Evolutionary conservation across 2,329 filamentous ascomycete species (phyloP).

Genomic region (Xylariaceae sp.): DNA sequence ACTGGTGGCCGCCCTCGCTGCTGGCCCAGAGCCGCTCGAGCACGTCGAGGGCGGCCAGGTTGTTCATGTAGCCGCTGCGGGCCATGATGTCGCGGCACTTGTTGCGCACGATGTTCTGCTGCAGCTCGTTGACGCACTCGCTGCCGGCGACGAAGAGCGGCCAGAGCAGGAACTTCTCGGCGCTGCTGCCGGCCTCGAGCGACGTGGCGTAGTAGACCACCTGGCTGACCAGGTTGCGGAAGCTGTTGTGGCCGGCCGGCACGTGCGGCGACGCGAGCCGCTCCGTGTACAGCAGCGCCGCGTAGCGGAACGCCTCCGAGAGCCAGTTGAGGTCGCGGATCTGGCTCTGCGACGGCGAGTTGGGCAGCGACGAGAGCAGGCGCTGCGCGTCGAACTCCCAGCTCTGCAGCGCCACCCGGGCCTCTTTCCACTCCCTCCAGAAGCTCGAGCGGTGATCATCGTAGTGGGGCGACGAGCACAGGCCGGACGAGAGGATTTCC

Average conservation of each 20-base stretch:
- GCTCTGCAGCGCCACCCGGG: slow-evolving; percentile 65
- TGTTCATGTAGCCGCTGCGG: slow-evolving; percentile 89
- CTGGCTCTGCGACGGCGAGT: slow-evolving; percentile 49
- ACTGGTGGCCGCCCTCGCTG: slow-evolving; percentile 3
- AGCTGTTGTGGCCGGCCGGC: slow-evolving; percentile 65
- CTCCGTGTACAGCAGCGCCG: slow-evolving; percentile 83
- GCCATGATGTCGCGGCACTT: slow-evolving; percentile 81
- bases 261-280: slow-evolving; percentile 71
- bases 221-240: slow-evolving; percentile 75
- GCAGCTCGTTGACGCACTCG: slow-evolving; percentile 75
- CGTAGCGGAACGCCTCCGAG: slow-evolving; percentile 84
- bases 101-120: slow-evolving; percentile 70
- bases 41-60: slow-evolving; percentile 76
- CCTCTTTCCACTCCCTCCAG: slow-evolving; percentile 80
- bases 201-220: slow-evolving; percentile 78
- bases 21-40: slow-evolving; percentile 76
- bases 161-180: slow-evolving; percentile 89
- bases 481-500: slow-evolving; percentile 37
- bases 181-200: slow-evolving; percentile 62
- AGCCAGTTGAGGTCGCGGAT: slow-evolving; percentile 70
- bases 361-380: slow-evolving; percentile 42
- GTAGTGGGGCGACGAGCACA: slow-evolving; percentile 36
- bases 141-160: slow-evolving; percentile 85
- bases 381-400: slow-evolving; percentile 66
- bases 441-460: slow-evolving; percentile 60